Evolutionary conservation across 805 yeast species (phyloP), one percentile per base, ranked within the genome.

Genomic region (Lipomyces starkeyi): DNA sequence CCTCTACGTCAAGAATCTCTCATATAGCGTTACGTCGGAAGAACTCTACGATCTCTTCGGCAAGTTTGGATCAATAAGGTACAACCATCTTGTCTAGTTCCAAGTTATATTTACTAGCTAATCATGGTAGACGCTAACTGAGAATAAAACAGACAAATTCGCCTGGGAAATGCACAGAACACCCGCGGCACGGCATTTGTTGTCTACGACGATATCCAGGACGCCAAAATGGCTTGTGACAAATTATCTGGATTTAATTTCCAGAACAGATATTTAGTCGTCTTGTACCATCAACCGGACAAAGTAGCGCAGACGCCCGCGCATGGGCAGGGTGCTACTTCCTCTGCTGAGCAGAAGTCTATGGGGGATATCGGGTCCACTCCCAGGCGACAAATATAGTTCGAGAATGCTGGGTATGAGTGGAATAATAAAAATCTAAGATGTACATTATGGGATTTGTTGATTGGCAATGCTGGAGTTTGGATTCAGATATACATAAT

Each of bases 241-340:
- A 87, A 85, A 67, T 75, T 87, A 62, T 85, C 85, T 62, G 91
- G 91, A 1, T 84, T 83, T 68, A 87, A 87, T 73, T 84, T 84
- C 70, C 83, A 85, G 67, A 87, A 87, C 8, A 73, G 91, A 64
- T 88, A 87, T 73, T 73, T 88, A 43, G 87, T 88, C 32, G 85
- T 87, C 9, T 75, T 81, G 62, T 63, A 82, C 66, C 86, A 83
- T 70, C 80, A 76, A 49, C 83, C 85, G 14, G 88, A 85, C 64
- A 78, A 75, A 70, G 68, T 68, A 7, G 34, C 64, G 14, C 40
- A 53, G 11, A 40, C 61, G 20, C 5, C 40, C 22, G 22, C 29
- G 29, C 62, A 40, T 9, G 47, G 11, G 11, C 59, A 27, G 56
- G 49, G 22, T 43, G 49, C 22, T 5, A 17, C 49, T 8, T 7